phyloP scores from a whole-genome alignment of 2,329 filamentous ascomycete genomes.

The Epichloe coenophiala region DNA sequence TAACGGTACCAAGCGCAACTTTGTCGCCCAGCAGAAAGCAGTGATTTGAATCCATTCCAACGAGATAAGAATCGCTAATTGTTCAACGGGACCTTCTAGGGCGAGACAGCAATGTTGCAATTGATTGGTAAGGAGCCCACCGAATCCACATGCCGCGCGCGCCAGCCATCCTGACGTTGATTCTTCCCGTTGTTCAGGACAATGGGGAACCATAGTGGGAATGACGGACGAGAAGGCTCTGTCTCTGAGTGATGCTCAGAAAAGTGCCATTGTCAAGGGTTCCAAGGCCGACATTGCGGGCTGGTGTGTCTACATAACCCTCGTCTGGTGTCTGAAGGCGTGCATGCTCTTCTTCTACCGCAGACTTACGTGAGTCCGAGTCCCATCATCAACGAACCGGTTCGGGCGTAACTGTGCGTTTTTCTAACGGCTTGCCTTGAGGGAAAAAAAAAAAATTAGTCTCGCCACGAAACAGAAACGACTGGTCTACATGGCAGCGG shows the following conservation, averaged over 20 bases:
- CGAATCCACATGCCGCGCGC: background rate
- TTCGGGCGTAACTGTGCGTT: too few species aligned
- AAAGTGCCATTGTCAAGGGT: constrained; percentile 9
- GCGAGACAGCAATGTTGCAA: constrained; percentile 19
- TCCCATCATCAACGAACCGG: background rate
- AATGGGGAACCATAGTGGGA: constrained; percentile 12
- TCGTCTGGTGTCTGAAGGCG: constrained; percentile 26
- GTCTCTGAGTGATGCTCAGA: constrained; percentile 6
- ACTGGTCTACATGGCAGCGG: constrained; percentile 9
- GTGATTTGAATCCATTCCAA: constrained; percentile 4
- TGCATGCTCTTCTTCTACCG: constrained; percentile 26
- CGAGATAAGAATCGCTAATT: background rate
- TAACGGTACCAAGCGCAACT: constrained; percentile 18
- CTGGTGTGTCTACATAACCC: constrained; percentile 23
- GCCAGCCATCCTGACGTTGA: background rate
- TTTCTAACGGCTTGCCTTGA: too few species aligned
- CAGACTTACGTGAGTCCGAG: constrained; percentile 20
- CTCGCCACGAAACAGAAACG: constrained; percentile 11
- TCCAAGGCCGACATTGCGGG: constrained; percentile 14
- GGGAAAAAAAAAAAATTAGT: background rate
- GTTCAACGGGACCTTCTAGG: background rate
- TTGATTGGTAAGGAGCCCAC: constrained; percentile 16
- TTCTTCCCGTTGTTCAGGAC: constrained; percentile 6
- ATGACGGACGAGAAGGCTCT: constrained; percentile 10
- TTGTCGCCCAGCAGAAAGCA: background rate